Conservation (phyloP, 2,329 filamentous ascomycete species). For the Hypoxylon sp. region DNA sequence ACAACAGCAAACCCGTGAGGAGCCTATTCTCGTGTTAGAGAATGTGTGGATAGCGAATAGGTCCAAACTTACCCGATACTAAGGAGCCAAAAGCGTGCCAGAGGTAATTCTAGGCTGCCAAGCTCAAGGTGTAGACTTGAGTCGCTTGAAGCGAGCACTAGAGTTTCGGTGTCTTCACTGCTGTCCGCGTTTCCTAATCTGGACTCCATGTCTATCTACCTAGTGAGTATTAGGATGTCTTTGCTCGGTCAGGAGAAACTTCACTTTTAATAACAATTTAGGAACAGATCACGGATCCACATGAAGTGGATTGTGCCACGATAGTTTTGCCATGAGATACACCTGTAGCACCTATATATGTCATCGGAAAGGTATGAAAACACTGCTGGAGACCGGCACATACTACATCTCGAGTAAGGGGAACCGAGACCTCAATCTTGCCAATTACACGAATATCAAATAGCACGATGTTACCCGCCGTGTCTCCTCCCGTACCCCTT, state of each 20-base stretch:
- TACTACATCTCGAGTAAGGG: conserved; percentile 18
- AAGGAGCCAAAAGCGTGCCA: conserved; percentile 44
- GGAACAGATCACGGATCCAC: conserved; percentile 12
- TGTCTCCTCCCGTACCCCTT: conserved; percentile 5
- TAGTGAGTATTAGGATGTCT: background rate
- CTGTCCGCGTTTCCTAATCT: conserved; percentile 1
- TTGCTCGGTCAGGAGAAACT: conserved; percentile 2
- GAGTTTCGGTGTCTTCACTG: conserved; percentile 27
- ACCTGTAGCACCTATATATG: conserved; percentile 30
- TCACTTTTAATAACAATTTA: conserved; percentile 20
- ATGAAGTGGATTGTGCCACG: conserved; percentile 19
- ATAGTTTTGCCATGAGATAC: conserved; percentile 16
- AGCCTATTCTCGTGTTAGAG: conserved; percentile 57
- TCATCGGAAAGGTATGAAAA: conserved; percentile 4
- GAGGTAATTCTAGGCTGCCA: conserved; percentile 39
- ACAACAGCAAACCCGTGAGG: conserved; percentile 68
- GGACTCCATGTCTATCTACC: conserved; percentile 21
- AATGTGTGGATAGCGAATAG: background rate
- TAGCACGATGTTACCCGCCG: conserved; percentile 3
- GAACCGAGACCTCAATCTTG: conserved; percentile 13
- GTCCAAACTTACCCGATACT: conserved; percentile 44
- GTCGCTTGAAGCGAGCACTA: conserved; percentile 17
- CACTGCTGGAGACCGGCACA: conserved; percentile 1
- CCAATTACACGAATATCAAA: conserved; percentile 7
- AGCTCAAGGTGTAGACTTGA: conserved; percentile 19